Percentiles rank a stretch among this genome's conserved stretches.
phyloP scores from a whole-genome alignment of 2,329 filamentous ascomycete genomes.

The Didymosphaeria variabile region DNA sequence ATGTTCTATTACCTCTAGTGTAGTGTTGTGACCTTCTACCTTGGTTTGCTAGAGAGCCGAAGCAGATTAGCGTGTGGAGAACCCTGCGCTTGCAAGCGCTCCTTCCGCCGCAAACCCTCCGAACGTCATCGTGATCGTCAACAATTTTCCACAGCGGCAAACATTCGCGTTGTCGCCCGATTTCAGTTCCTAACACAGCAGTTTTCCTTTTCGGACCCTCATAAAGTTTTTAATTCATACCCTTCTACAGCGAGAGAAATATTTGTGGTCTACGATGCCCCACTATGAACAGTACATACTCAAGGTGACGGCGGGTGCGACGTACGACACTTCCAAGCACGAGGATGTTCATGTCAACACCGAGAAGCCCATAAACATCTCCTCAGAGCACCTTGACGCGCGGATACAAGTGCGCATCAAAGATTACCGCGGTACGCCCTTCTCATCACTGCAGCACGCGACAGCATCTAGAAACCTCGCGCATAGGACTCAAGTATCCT shows the following conservation, averaged over 20 bases:
- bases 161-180: not conserved
- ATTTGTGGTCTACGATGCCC: conserved; percentile 53
- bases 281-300: conserved; percentile 75
- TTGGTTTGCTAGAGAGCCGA: not conserved
- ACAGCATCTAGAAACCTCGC: conserved; percentile 4
- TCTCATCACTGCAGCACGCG: not conserved
- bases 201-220: not conserved
- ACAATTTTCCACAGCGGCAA: conserved; percentile 17
- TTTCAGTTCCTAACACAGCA: not conserved
- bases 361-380: conserved; percentile 68
- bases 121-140: conserved; percentile 23
- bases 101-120: conserved; percentile 12
- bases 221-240: not conserved
- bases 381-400: conserved; percentile 69
- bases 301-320: conserved; percentile 80
- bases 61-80: conserved; percentile 8
- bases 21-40: not conserved
- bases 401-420: conserved; percentile 79
- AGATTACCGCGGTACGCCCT: conserved; percentile 59
- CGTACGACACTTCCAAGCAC: conserved; percentile 78
- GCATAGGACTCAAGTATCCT: not conserved
- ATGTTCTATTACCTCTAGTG: too few species aligned
- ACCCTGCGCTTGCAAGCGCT: conserved; percentile 1
- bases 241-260: not conserved
- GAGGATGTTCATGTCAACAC: conserved; percentile 79